These are phyloP conservation scores for Trypanosoma theileri DNA, from an alignment of 208 protist genomes.

Conservation along the genomic window DNA sequence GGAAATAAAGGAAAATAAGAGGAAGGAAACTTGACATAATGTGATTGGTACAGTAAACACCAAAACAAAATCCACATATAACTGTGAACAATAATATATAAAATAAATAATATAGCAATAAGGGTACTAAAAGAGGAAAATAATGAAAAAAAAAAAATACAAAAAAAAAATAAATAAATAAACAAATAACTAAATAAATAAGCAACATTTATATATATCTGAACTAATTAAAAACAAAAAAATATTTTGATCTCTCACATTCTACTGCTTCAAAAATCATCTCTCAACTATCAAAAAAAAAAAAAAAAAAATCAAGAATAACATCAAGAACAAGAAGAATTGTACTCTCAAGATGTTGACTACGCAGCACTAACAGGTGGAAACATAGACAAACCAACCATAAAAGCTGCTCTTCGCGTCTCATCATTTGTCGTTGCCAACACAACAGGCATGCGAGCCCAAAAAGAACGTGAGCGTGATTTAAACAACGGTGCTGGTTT, in stretches of 20 bases:
- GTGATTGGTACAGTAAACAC: neutral
- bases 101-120: neutral
- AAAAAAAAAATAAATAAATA: slow-evolving; percentile 11
- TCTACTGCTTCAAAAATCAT: too few relatives aligned
- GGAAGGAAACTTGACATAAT: neutral
- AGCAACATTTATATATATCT: slow-evolving; percentile 16
- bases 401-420: slow-evolving; percentile 56
- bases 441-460: slow-evolving; percentile 47
- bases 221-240: slow-evolving; percentile 1
- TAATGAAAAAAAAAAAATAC: slow-evolving; percentile 17
- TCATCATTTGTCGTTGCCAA: slow-evolving; percentile 54
- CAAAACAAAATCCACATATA: too few relatives aligned
- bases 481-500: slow-evolving; percentile 46
- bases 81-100: neutral
- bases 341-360: neutral
- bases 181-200: slow-evolving; percentile 24
- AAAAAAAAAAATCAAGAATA: too few relatives aligned
- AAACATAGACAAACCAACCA: slow-evolving; percentile 59
- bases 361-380: slow-evolving; percentile 40
- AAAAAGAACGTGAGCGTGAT: slow-evolving; percentile 42
- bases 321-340: too few relatives aligned
- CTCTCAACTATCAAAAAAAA: too few relatives aligned
- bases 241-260: neutral
- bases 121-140: neutral
- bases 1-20: slow-evolving; percentile 16